Base-by-base conservation (phyloP, 345 rosid genomes). In the Eucalyptus tenuipes region DNA sequence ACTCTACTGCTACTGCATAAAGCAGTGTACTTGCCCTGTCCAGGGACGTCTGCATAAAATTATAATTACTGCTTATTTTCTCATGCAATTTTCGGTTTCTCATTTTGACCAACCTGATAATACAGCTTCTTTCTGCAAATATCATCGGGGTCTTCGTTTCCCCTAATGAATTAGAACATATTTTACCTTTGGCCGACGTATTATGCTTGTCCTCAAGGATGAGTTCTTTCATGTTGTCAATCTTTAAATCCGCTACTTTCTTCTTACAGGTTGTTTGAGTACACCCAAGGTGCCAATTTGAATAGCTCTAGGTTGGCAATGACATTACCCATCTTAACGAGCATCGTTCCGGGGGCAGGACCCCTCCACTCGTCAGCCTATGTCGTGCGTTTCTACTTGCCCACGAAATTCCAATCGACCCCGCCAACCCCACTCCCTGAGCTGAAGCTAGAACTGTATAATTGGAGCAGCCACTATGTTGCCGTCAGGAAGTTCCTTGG, bases 401-500 rank as follows among this genome's bases (percentile, higher is more conserved):
- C 97, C 1, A 66, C 85, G 7, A 92, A 95, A 91, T 94, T 94
- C 92, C 95, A 95, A 87, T 93, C 88, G 3, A 89, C 88, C 81
- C 96, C 96, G 8, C 98, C 98, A 1, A 85, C 90, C 42, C 97
- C 97, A 7, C 93, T 93, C n/a, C 94, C 92, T 0, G 94, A 93
- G 86, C 92, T 94, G 79, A 91, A 91, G 66, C 89, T 96, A 90
- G 87, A 93, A 89, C 91, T 92, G 31, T 92, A 88, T 53, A 48
- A 13, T 6, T 92, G 95, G 97, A 86, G 87, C 82, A 90, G 91
- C 75, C 95, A 91, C 88, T 93, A 91, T 37, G 92, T 94, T 88
- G 98, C 97, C 6, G 94, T 94, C 49, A 90, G 97, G 89, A 95
- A 90, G 89, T 96, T 96, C 92, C 89, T 93, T 66, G 98, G 97